phyloP scores from a whole-genome alignment of 805 yeast species.

The Cyberlindnera maclurae region DNA sequence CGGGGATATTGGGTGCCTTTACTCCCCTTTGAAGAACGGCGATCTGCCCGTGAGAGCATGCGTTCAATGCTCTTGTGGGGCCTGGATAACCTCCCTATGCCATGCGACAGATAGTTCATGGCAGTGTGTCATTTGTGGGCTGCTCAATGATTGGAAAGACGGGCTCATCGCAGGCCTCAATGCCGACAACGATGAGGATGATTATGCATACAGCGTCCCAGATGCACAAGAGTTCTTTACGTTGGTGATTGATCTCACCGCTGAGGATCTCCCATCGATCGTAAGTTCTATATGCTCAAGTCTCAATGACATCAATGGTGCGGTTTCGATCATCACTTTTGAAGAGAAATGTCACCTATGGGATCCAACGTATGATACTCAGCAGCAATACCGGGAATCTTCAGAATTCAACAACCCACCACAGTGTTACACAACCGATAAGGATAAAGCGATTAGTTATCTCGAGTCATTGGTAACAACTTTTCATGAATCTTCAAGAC shows the following conservation, averaged over 20 bases:
- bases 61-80: no score
- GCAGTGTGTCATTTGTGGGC: conserved; percentile 75
- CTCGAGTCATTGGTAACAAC: conserved; percentile 26
- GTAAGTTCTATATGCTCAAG: conserved; percentile 67
- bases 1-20: conserved; percentile 85
- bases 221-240: background rate
- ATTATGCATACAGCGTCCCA: background rate
- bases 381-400: background rate
- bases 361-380: background rate
- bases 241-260: background rate
- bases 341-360: conserved; percentile 1
- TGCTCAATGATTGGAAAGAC: background rate
- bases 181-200: background rate
- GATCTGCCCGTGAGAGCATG: background rate
- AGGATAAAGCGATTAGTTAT: background rate
- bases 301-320: conserved; percentile 36
- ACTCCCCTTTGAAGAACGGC: conserved; percentile 22
- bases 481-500: conserved; percentile 47
- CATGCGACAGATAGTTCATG: conserved; percentile 70
- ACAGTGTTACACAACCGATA: background rate
- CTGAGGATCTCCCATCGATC: conserved; percentile 44
- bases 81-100: conserved; percentile 37
- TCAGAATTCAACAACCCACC: background rate
- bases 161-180: background rate
- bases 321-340: background rate